phyloP scores from a whole-genome alignment of 2,329 filamentous ascomycete genomes.

The Cryphonectria naterciae region DNA sequence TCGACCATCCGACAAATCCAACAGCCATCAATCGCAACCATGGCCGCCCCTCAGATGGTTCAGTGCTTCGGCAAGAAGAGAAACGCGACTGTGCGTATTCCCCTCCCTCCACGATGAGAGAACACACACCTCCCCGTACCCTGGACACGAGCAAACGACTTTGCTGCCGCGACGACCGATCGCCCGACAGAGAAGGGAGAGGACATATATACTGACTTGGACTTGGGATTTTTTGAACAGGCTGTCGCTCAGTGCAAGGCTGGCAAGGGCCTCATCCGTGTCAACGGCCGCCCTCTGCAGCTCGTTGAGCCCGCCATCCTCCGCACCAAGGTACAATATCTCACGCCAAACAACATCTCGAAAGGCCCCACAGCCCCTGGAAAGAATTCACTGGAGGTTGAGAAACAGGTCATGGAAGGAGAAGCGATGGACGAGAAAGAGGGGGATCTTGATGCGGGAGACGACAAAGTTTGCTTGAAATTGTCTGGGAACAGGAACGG shows the following conservation, averaged over 20 bases:
- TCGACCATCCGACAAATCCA: slow-evolving; percentile 22
- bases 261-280: slow-evolving; percentile 82
- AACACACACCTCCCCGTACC: slow-evolving; percentile 4
- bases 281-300: slow-evolving; percentile 94
- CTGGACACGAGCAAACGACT: slow-evolving; percentile 14
- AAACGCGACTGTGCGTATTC: slow-evolving; percentile 68
- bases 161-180: slow-evolving; percentile 11
- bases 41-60: slow-evolving; percentile 79
- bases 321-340: slow-evolving; percentile 82
- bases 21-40: slow-evolving; percentile 52
- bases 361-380: not conserved
- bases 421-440: slow-evolving; percentile 12
- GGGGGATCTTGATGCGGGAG: not conserved
- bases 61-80: slow-evolving; percentile 99
- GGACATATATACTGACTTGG: slow-evolving; percentile 25
- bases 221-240: slow-evolving; percentile 14
- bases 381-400: not conserved
- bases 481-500: slow-evolving; percentile 18
- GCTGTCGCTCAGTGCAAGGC: slow-evolving; percentile 32
- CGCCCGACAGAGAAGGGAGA: slow-evolving; percentile 10
- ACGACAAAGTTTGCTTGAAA: not conserved
- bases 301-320: slow-evolving; percentile 96
- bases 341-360: slow-evolving; percentile 12
- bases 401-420: not conserved
- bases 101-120: slow-evolving; percentile 13